Evolutionary conservation across 2,329 filamentous ascomycete species (phyloP).

Genomic region (Microdochium trichocladiopsis): DNA sequence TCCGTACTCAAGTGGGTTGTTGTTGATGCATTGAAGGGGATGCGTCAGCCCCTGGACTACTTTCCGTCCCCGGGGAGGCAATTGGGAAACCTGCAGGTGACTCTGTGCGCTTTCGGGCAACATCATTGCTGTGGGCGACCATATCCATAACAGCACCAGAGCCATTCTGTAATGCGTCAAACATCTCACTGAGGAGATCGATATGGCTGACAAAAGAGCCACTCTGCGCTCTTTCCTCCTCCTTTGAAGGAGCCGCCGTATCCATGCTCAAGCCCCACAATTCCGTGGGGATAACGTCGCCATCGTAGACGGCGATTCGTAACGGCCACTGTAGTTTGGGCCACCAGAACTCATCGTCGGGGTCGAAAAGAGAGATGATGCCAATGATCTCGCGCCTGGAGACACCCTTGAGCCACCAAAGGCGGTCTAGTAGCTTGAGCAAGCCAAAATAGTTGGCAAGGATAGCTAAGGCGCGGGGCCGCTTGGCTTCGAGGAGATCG

Average conservation of each 20-base stretch:
- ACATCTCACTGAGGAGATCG: conserved; percentile 35
- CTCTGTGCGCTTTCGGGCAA: background rate
- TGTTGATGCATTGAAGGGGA: too few species aligned
- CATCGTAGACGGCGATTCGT: conserved; percentile 50
- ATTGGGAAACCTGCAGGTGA: background rate
- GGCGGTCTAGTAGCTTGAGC: conserved; percentile 50
- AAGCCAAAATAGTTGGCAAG: conserved; percentile 62
- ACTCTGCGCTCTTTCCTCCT: conserved; percentile 16
- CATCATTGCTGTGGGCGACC: conserved; percentile 4
- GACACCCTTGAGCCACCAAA: conserved; percentile 67
- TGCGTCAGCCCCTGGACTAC: too few species aligned
- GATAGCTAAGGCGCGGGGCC: conserved; percentile 55
- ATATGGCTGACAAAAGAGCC: conserved; percentile 34
- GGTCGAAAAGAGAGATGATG: conserved; percentile 51
- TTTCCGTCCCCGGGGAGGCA: background rate
- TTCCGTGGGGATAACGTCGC: conserved; percentile 43
- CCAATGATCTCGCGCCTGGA: conserved; percentile 59
- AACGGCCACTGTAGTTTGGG: conserved; percentile 54
- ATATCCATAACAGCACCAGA: conserved; percentile 8
- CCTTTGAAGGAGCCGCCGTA: conserved; percentile 34
- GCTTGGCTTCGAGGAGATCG: conserved; percentile 49
- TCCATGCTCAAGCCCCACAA: conserved; percentile 44
- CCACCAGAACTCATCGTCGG: conserved; percentile 51
- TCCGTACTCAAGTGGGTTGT: too few species aligned
- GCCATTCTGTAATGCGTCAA: conserved; percentile 20